phyloP scores from a whole-genome alignment of 83 land plant species.

The Picea abies region DNA sequence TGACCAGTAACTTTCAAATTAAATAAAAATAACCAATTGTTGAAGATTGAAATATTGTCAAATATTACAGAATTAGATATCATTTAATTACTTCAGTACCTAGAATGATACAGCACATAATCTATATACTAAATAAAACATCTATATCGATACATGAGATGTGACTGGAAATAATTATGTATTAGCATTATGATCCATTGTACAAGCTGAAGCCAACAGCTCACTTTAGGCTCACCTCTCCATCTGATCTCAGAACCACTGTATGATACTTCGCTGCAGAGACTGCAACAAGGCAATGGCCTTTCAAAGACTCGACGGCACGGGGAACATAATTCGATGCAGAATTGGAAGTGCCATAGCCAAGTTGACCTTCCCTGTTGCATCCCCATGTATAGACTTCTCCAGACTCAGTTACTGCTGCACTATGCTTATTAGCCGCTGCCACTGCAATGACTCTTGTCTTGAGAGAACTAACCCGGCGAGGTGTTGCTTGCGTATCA shows the following conservation, averaged over 20 bases:
- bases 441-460: conserved; percentile 81
- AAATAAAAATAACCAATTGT: neutral
- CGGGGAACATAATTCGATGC: conserved; percentile 93
- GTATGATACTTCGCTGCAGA: conserved; percentile 96
- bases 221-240: conserved; percentile 67
- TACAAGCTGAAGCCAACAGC: conserved; percentile 6
- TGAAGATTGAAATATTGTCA: neutral
- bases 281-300: conserved; percentile 60
- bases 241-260: conserved; percentile 83
- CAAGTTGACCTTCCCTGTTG: conserved; percentile 95
- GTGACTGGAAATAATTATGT: neutral
- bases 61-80: neutral
- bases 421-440: conserved; percentile 97
- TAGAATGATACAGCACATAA: too few relatives aligned
- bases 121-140: neutral
- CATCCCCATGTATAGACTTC: conserved; percentile 99
- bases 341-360: conserved; percentile 99
- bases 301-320: conserved; percentile 87
- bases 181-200: neutral
- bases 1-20: neutral
- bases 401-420: conserved; percentile 91
- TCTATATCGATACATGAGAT: neutral
- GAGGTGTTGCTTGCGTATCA: conserved; percentile 96
- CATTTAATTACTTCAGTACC: too few relatives aligned
- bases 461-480: conserved; percentile 78